Evolutionary conservation across 2,329 filamentous ascomycete species (phyloP).

Genomic region (Nothophoma quercina): DNA sequence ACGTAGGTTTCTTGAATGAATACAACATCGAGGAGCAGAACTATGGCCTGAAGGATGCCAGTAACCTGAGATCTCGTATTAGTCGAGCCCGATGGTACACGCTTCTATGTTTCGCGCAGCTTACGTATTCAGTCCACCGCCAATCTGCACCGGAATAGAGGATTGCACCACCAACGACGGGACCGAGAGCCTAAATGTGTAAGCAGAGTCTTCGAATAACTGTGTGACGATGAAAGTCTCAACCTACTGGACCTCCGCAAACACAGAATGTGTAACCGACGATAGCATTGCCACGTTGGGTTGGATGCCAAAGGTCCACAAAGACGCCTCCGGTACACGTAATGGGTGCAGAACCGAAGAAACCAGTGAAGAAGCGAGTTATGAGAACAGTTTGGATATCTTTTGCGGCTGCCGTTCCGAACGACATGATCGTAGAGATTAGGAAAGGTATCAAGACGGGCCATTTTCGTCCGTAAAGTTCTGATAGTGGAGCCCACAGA

Average conservation of each 20-base stretch:
- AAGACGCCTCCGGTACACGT: no score
- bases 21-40: neutral
- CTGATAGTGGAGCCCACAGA: slow-evolving; percentile 67
- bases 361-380: slow-evolving; percentile 6
- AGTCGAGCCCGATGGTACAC: no score
- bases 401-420: slow-evolving; percentile 46
- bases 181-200: no score
- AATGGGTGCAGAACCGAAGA: no score
- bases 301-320: no score
- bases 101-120: no score
- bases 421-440: slow-evolving; percentile 53
- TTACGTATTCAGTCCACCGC: slow-evolving; percentile 10
- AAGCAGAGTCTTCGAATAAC: no score
- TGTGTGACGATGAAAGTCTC: no score
- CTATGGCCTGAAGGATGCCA: neutral
- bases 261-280: slow-evolving; percentile 2
- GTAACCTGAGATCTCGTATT: no score
- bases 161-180: neutral
- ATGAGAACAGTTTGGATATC: slow-evolving; percentile 8
- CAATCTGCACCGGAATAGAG: neutral
- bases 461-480: slow-evolving; percentile 53
- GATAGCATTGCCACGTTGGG: no score
- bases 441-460: slow-evolving; percentile 53
- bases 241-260: no score
- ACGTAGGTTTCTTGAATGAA: slow-evolving; percentile 1